Evolutionary conservation across 139 green algal genomes (phyloP).

Genomic region (Pseudopediastrum boryanum): DNA sequence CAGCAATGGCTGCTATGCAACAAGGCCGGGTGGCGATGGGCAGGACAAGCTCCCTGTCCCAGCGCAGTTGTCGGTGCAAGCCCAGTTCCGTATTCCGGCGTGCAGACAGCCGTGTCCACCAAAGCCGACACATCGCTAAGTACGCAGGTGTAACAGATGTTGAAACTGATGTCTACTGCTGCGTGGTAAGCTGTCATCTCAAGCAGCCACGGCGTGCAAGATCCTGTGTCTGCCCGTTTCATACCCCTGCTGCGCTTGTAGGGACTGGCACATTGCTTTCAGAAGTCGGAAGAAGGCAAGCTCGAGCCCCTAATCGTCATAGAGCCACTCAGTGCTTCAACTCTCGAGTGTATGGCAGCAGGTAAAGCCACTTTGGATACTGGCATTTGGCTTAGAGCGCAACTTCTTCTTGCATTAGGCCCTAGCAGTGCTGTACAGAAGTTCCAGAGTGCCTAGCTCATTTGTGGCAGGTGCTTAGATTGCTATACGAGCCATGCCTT

Average conservation of each 20-base stretch:
- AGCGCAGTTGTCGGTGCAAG: no score
- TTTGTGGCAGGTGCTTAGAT: neutral
- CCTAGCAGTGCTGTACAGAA: neutral
- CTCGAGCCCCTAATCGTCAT: constrained; percentile 78
- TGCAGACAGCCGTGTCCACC: no score
- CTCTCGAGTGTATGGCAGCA: constrained; percentile 84
- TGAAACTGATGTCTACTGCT: constrained; percentile 33
- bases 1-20: no score
- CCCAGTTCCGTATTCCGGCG: no score
- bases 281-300: constrained; percentile 73
- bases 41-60: no score
- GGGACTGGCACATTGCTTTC: constrained; percentile 89
- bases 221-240: neutral
- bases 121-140: neutral
- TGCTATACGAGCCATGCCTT: neutral
- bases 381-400: neutral
- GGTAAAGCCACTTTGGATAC: constrained; percentile 40
- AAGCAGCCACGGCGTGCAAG: neutral
- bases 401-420: neutral
- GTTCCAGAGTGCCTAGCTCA: neutral
- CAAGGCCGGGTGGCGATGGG: no score
- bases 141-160: neutral
- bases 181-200: constrained; percentile 15
- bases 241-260: neutral
- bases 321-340: constrained; percentile 83